Evolutionary conservation across 208 protist genomes (phyloP).

Genomic region (Wallacemonas sp.): DNA sequence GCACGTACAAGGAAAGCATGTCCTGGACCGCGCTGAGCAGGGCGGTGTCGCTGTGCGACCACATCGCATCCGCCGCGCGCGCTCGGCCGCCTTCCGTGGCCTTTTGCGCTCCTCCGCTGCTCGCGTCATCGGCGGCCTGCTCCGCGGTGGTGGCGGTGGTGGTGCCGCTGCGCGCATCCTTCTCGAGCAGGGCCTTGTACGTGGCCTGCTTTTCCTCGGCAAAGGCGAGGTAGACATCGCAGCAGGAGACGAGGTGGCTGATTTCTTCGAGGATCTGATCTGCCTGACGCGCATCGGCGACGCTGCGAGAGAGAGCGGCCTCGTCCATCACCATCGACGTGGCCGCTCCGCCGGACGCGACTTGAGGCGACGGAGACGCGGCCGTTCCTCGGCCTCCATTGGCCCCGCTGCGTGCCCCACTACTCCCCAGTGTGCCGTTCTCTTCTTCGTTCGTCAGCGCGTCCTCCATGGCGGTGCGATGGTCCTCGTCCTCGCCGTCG

Average conservation of each 20-base stretch:
- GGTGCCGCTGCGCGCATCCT: slow-evolving; percentile 12
- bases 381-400: background rate
- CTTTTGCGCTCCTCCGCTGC: background rate
- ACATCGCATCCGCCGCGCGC: background rate
- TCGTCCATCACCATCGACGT: slow-evolving; percentile 3
- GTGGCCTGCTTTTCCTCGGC: slow-evolving; percentile 55
- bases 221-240: slow-evolving; percentile 77
- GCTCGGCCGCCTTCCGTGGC: background rate
- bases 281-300: slow-evolving; percentile 56
- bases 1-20: slow-evolving; percentile 76
- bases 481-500: background rate
- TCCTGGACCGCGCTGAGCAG: slow-evolving; percentile 79
- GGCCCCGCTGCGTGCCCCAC: too few species aligned
- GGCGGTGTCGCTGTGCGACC: slow-evolving; percentile 22
- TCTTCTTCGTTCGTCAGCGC: background rate
- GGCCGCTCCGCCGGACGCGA: background rate
- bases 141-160: background rate
- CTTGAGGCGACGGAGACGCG: slow-evolving; percentile 5
- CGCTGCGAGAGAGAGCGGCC: slow-evolving; percentile 19
- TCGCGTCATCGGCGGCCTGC: background rate
- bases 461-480: background rate
- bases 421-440: too few species aligned
- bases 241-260: slow-evolving; percentile 86
- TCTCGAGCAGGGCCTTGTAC: slow-evolving; percentile 26
- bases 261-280: slow-evolving; percentile 89